A percentile compares a stretch with the other conserved stretches of the same genome.
phyloP scores from a whole-genome alignment of 2,329 filamentous ascomycete species.

The Venturia carpophila region DNA sequence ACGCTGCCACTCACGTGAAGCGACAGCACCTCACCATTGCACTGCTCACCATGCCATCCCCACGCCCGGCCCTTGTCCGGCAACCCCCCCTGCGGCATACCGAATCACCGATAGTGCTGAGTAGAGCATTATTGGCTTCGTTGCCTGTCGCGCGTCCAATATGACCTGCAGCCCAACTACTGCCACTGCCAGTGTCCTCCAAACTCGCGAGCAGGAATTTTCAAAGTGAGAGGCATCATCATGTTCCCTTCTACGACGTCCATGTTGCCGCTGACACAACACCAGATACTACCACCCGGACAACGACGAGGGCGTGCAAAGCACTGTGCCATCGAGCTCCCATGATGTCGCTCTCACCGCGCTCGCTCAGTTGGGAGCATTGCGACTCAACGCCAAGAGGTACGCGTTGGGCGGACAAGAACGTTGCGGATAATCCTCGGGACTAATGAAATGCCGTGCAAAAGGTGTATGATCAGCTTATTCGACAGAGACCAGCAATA shows the following conservation, averaged over 20 bases:
- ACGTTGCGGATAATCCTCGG: background rate
- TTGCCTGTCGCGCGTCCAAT: too few relatives aligned
- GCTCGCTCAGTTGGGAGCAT: slow-evolving; percentile 43
- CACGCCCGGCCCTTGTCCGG: background rate
- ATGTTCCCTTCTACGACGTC: background rate
- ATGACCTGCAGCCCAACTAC: background rate
- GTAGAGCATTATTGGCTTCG: too few relatives aligned
- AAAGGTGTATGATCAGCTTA: slow-evolving; percentile 43
- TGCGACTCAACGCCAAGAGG: slow-evolving; percentile 40
- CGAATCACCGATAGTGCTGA: too few relatives aligned
- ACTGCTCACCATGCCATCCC: too few relatives aligned
- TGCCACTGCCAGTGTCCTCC: background rate
- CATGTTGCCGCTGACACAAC: background rate
- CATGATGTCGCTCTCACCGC: slow-evolving; percentile 40
- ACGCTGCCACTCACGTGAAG: too few relatives aligned
- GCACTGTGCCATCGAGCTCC: background rate
- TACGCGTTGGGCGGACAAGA: background rate
- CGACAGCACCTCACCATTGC: too few relatives aligned
- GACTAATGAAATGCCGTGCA: background rate
- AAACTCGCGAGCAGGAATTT: background rate
- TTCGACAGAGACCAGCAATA: slow-evolving; percentile 42
- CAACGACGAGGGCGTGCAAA: background rate
- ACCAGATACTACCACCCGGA: slow-evolving; percentile 2
- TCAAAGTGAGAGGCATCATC: background rate
- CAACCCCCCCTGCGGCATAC: background rate